Base-by-base conservation (phyloP, 2,329 filamentous ascomycete species). In the Mycosphaerella sp. region DNA sequence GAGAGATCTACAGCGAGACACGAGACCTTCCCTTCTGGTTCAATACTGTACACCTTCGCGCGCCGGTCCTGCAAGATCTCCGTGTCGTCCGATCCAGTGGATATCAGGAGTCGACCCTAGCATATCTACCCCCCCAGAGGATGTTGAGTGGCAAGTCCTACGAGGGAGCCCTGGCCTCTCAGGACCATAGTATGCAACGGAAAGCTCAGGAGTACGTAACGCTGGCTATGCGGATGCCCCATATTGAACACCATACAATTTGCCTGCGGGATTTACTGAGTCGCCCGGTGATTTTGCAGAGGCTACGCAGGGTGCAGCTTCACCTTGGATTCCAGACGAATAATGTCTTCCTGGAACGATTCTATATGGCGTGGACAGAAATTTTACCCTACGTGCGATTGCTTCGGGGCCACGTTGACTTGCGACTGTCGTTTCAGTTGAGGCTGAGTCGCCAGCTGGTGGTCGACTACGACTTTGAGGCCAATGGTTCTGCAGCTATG, bases 11-110 rank as follows among this genome's bases (percentile, higher is more conserved):
- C 34, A 11, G 54, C 31, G 58, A 58, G 36, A 56, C 47, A 10
- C 43, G 51, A 32, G 45, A 53, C 23, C 48, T 60, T 17, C 58
- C 55, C 2, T 56, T 56, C 45, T 56, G 55, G 58, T 56, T 58
- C 53, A 60, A 60, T 40, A 56, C 48, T 6, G 51, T 55, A 48
- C 53, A 58, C 36, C 52, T 60, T 26, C 50, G 53, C 14, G 51
- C 56, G 14, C 58, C 58, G 2, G 48, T 60, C 34, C 41, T 60
- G 11, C 55, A 56, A 31, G 56, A 60, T 38, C 46, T 59, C 29
- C 48, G 45, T n/a, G 47, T 32, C 3, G 21, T 54, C 12, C 39
- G 43, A 14, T 43, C 40, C 31, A 31, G 29, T 17, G n/a, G 21
- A 32, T 45, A 46, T 34, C 42, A 43, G 26, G 34, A 47, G 23